phyloP scores from a whole-genome alignment of 2,329 filamentous ascomycete species.

The Diaporthe aspalathi region DNA sequence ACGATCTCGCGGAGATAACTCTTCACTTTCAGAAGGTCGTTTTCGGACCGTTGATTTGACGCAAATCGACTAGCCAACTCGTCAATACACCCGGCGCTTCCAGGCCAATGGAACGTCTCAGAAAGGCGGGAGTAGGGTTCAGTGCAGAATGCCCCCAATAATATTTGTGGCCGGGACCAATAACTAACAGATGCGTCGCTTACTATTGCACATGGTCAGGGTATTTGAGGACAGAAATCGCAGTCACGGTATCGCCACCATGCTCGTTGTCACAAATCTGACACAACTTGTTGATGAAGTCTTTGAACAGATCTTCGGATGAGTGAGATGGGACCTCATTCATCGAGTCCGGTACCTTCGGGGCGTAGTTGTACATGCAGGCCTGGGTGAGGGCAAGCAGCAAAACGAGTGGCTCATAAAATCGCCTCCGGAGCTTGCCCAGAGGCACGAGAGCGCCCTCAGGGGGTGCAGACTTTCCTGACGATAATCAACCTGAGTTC shows the following conservation, averaged over 20 bases:
- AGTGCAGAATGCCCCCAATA: no score
- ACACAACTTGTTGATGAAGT: slow-evolving; percentile 46
- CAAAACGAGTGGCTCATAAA: slow-evolving; percentile 37
- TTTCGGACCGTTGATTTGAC: slow-evolving; percentile 44
- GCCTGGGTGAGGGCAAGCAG: slow-evolving; percentile 27
- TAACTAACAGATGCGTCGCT: not conserved
- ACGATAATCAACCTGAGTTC: not conserved
- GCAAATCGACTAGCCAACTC: slow-evolving; percentile 40
- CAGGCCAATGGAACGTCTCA: not conserved
- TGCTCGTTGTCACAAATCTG: slow-evolving; percentile 46
- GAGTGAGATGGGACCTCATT: slow-evolving; percentile 29
- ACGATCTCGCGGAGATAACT: slow-evolving; percentile 41
- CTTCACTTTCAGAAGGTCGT: slow-evolving; percentile 30
- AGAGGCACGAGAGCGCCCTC: not conserved
- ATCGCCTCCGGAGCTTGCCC: slow-evolving; percentile 23
- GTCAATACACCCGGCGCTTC: not conserved
- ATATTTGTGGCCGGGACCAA: no score
- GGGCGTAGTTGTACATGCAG: slow-evolving; percentile 24
- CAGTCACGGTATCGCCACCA: slow-evolving; percentile 44
- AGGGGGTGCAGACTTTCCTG: not conserved
- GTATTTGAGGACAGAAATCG: slow-evolving; percentile 42
- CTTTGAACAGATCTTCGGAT: slow-evolving; percentile 41
- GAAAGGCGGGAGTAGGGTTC: no score
- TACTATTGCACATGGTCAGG: slow-evolving; percentile 44
- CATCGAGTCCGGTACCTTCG: not conserved